Evolutionary conservation across 1,139 yeast genomes (phyloP).

Genomic region (Pichia sorboxylosa): DNA sequence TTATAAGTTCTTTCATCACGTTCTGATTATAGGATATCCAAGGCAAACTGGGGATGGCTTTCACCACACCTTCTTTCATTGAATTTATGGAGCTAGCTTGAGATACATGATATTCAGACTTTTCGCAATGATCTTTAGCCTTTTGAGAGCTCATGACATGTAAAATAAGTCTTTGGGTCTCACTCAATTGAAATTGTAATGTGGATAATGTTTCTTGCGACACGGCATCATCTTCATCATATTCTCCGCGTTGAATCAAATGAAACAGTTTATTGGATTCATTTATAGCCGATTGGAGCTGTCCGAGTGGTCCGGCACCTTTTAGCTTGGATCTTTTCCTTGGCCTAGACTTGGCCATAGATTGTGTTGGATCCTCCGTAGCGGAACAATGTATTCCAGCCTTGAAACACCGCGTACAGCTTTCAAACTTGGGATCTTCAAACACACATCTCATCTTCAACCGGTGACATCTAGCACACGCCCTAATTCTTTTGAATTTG

Average conservation of each 20-base stretch:
- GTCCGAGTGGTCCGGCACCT: slow-evolving; percentile 20
- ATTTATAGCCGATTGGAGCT: slow-evolving; percentile 18
- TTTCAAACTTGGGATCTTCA: slow-evolving; percentile 32
- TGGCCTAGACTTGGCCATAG: slow-evolving; percentile 20
- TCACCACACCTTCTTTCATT: slow-evolving; percentile 26
- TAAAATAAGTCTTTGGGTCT: slow-evolving; percentile 21
- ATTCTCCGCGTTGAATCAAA: slow-evolving; percentile 12
- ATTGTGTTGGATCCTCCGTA: slow-evolving; percentile 36
- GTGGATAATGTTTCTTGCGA: slow-evolving; percentile 12
- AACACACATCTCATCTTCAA: slow-evolving; percentile 45
- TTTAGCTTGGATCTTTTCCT: slow-evolving; percentile 21
- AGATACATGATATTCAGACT: neutral
- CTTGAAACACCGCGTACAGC: slow-evolving; percentile 38
- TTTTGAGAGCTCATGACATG: slow-evolving; percentile 16
- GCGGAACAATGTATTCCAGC: slow-evolving; percentile 36
- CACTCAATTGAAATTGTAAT: slow-evolving; percentile 22
- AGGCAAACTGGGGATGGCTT: slow-evolving; percentile 25
- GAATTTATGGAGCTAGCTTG: slow-evolving; percentile 22
- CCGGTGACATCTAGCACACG: slow-evolving; percentile 49
- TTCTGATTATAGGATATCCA: slow-evolving; percentile 31
- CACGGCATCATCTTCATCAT: slow-evolving; percentile 11
- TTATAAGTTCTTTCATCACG: slow-evolving; percentile 32
- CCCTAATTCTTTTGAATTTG: slow-evolving; percentile 27
- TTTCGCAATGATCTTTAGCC: slow-evolving; percentile 2
- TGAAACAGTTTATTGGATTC: slow-evolving; percentile 16